These are phyloP conservation scores for Agrocybe praecox DNA, from an alignment of 768 basidiomycete genomes.

Conservation along the genomic window DNA sequence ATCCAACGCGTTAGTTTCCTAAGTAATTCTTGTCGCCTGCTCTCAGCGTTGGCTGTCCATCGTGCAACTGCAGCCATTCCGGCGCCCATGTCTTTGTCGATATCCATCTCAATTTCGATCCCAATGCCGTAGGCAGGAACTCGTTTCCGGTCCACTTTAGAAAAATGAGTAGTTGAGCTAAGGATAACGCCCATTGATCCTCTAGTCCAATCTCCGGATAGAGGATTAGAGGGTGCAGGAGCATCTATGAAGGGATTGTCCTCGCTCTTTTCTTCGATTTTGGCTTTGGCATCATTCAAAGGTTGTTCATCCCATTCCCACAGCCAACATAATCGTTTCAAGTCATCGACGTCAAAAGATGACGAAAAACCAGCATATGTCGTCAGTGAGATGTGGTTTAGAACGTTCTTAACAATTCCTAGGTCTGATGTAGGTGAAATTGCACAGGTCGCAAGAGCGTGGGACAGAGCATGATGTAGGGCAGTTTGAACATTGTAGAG, in stretches of 20 bases:
- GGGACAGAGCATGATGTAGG: constrained; percentile 81
- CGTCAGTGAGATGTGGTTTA: constrained; percentile 73
- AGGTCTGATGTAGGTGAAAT: constrained; percentile 77
- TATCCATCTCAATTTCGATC: constrained; percentile 84
- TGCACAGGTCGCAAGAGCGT: constrained; percentile 82
- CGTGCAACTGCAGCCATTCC: constrained; percentile 91
- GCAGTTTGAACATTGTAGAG: constrained; percentile 67
- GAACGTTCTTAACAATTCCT: constrained; percentile 74
- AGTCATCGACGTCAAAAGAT: constrained; percentile 67
- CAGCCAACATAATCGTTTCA: constrained; percentile 80
- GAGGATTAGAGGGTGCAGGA: constrained; percentile 26
- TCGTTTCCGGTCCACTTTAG: constrained; percentile 64
- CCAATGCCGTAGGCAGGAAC: constrained; percentile 84
- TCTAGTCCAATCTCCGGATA: constrained; percentile 71
- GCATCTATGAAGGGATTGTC: constrained; percentile 71
- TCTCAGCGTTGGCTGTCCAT: constrained; percentile 76
- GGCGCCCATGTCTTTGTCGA: constrained; percentile 75
- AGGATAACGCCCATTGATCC: constrained; percentile 81
- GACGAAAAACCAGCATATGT: constrained; percentile 70
- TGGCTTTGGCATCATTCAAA: constrained; percentile 15
- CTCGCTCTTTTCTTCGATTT: constrained; percentile 39
- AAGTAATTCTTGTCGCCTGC: constrained; percentile 58
- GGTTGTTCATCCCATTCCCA: constrained; percentile 83
- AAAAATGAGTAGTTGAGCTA: constrained; percentile 72
- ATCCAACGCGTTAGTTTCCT: constrained; percentile 67